A percentile compares a stretch with the other conserved stretches of the same genome.
phyloP scores from a whole-genome alignment of 2,329 filamentous ascomycete genomes.

The Trichoderma sp. region DNA sequence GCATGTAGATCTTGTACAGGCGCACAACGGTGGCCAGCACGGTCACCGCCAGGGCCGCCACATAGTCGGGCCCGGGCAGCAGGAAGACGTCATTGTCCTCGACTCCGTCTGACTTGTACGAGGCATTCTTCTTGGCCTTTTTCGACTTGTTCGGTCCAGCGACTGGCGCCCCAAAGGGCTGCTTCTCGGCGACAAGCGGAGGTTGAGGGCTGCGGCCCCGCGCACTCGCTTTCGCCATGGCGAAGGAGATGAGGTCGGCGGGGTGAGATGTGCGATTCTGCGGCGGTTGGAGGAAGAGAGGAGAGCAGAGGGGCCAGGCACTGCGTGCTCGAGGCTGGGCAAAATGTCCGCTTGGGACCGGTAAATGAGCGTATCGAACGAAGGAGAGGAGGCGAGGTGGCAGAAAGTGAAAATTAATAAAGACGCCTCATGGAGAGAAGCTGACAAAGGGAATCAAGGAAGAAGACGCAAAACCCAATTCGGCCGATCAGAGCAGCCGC shows the following conservation, averaged over 20 bases:
- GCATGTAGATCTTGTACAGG: slow-evolving; percentile 94
- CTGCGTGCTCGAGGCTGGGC: background rate
- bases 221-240: slow-evolving; percentile 40
- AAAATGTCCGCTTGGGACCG: slow-evolving; percentile 18
- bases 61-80: slow-evolving; percentile 81
- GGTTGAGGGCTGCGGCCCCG: slow-evolving; percentile 43
- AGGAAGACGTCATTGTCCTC: slow-evolving; percentile 90
- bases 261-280: background rate
- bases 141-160: slow-evolving; percentile 37
- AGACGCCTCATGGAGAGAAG: slow-evolving; percentile 24
- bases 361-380: slow-evolving; percentile 26
- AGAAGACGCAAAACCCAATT: slow-evolving; percentile 20
- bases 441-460: slow-evolving; percentile 21
- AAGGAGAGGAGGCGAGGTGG: slow-evolving; percentile 22
- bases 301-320: background rate
- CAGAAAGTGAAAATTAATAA: slow-evolving; percentile 22
- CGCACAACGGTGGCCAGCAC: slow-evolving; percentile 76
- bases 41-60: slow-evolving; percentile 71
- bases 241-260: slow-evolving; percentile 21
- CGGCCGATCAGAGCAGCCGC: slow-evolving; percentile 20
- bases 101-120: slow-evolving; percentile 78
- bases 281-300: slow-evolving; percentile 2
- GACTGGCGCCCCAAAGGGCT: slow-evolving; percentile 18
- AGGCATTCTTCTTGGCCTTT: slow-evolving; percentile 45
- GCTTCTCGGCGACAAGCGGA: slow-evolving; percentile 31